These are phyloP conservation scores for Aristolochia fimbriata DNA, from an alignment of 164 flowering plant genomes.

Conservation along the genomic window DNA sequence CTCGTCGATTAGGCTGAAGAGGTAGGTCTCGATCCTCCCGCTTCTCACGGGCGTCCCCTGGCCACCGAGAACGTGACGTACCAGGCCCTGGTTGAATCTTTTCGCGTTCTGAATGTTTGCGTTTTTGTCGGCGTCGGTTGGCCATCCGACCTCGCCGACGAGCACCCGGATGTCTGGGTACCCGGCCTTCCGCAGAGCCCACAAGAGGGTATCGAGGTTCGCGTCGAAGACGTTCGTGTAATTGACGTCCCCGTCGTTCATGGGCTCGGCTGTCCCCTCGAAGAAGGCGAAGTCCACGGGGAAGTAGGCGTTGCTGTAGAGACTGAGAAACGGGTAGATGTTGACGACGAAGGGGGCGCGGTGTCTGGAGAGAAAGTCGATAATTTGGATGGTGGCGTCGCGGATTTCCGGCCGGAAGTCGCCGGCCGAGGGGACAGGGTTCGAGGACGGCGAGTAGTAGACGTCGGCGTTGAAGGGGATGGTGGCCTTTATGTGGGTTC, in stretches of 20 bases:
- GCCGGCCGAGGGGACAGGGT: slow-evolving; percentile 82
- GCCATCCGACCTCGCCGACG: slow-evolving; percentile 97
- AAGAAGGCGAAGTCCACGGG: slow-evolving; percentile 88
- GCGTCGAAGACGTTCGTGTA: slow-evolving; percentile 90
- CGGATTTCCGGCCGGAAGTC: slow-evolving; percentile 67
- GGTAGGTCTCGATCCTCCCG: slow-evolving; percentile 43
- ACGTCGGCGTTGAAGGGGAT: slow-evolving; percentile 80
- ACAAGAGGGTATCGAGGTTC: slow-evolving; percentile 66
- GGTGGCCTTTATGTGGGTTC: slow-evolving; percentile 45
- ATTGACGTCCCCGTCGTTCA: slow-evolving; percentile 37
- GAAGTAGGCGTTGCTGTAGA: slow-evolving; percentile 54
- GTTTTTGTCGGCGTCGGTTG: slow-evolving; percentile 69
- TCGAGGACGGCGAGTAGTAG: slow-evolving; percentile 54
- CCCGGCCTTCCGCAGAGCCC: slow-evolving; percentile 54
- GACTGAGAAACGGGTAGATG: slow-evolving; percentile 89
- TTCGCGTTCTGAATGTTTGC: slow-evolving; percentile 54
- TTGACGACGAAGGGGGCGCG: slow-evolving; percentile 80
- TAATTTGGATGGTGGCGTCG: slow-evolving; percentile 42
- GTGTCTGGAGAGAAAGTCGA: slow-evolving; percentile 40
- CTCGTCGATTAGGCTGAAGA: slow-evolving; percentile 83
- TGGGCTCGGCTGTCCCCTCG: slow-evolving; percentile 41
- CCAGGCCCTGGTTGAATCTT: slow-evolving; percentile 70
- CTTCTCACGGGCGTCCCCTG: slow-evolving; percentile 61
- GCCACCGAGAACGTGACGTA: slow-evolving; percentile 45
- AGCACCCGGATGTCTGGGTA: slow-evolving; percentile 55